Evolutionary conservation across 352 stramenopile species (phyloP).

Genomic region (Thraustochytrium sp.): DNA sequence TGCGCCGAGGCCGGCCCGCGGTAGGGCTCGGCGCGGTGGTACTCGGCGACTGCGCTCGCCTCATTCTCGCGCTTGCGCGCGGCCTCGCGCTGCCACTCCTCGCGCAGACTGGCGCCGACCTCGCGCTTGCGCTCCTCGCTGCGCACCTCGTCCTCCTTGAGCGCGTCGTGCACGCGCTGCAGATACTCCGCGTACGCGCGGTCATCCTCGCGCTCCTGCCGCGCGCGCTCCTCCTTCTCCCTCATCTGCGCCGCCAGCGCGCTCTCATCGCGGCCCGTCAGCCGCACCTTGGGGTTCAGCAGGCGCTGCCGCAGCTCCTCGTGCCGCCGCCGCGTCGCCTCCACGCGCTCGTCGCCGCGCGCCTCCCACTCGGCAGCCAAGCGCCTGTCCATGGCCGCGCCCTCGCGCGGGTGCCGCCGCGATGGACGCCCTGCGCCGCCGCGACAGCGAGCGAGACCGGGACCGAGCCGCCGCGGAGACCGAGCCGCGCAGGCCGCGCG

Average conservation of each 20-base stretch:
- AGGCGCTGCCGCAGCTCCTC: background rate
- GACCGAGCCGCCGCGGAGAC: too few relatives aligned
- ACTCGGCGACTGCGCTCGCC: background rate
- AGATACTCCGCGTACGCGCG: background rate
- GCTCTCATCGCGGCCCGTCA: background rate
- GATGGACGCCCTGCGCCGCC: too few relatives aligned
- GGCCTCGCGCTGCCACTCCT: constrained; percentile 4
- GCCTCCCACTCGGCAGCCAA: background rate
- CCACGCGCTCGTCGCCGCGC: background rate
- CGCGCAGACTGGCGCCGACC: background rate
- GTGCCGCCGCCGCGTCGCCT: background rate
- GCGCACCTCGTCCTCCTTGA: background rate
- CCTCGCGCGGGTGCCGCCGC: too few relatives aligned
- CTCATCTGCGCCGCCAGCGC: background rate
- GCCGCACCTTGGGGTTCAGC: constrained; percentile 22
- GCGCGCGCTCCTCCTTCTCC: background rate
- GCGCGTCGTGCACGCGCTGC: background rate
- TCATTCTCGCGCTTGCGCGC: background rate
- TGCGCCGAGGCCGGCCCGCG: background rate
- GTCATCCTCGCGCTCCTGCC: background rate
- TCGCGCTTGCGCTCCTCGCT: background rate
- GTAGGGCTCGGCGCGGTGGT: constrained; percentile 1
- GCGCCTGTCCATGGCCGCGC: background rate
- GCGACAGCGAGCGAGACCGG: too few relatives aligned
- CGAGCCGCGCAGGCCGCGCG: too few relatives aligned